phyloP scores from a whole-genome alignment of 2,329 filamentous ascomycete species.

The Chrysoporthe deuterocubensis region DNA sequence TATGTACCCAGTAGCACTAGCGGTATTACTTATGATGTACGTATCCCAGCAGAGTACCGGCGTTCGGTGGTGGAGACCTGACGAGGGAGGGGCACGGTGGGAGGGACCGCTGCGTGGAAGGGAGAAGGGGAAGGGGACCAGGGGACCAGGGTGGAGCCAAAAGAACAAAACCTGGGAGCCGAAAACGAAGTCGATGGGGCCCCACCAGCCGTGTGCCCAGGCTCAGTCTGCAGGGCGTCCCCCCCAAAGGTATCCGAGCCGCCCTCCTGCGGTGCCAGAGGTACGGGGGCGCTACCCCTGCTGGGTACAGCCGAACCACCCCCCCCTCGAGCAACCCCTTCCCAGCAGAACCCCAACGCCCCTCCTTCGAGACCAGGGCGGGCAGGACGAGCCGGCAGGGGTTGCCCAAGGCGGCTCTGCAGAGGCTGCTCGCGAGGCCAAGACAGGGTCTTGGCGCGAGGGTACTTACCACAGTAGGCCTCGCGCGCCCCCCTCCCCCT shows the following conservation, averaged over 20 bases:
- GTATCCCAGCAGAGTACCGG: too few relatives aligned
- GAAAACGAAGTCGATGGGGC: too few relatives aligned
- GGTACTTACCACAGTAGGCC: too few relatives aligned
- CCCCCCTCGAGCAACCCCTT: constrained; percentile 2
- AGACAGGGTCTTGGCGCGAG: background rate
- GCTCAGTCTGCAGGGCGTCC: background rate
- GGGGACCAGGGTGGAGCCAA: background rate
- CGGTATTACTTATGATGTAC: too few relatives aligned
- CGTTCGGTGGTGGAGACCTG: too few relatives aligned
- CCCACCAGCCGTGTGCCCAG: too few relatives aligned
- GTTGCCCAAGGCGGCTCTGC: constrained; percentile 4
- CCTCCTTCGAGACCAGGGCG: background rate
- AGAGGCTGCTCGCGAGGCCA: background rate
- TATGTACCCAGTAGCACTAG: too few relatives aligned
- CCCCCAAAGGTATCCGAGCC: background rate
- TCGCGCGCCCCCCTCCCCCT: background rate
- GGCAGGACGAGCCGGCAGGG: background rate
- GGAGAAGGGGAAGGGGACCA: background rate
- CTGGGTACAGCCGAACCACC: background rate
- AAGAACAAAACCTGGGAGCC: background rate
- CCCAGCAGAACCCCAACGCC: constrained; percentile 1
- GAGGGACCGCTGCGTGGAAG: background rate
- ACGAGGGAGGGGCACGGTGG: too few relatives aligned
- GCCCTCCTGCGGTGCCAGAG: background rate
- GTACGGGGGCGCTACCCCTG: background rate